phyloP scores from a whole-genome alignment of 2,329 filamentous ascomycete species.

The Fusarium subtropicale region DNA sequence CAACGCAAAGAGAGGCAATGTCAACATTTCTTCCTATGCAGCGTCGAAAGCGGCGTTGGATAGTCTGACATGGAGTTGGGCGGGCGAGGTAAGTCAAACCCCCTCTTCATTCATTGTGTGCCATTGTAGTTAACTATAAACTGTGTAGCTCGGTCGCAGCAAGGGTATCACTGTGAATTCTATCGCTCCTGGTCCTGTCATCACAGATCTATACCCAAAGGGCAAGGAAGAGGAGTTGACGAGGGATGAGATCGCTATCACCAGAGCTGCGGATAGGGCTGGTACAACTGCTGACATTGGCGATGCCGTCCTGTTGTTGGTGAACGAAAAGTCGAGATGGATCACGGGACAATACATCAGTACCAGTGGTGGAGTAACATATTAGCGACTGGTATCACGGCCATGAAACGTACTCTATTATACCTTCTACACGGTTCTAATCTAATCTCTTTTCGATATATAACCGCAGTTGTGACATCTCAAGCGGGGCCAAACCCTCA shows the following conservation, averaged over 20 bases:
- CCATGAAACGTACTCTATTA: not conserved
- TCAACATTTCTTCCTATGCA: constrained; percentile 31
- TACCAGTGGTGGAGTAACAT: constrained; percentile 10
- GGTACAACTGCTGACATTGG: constrained; percentile 56
- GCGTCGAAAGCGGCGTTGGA: constrained; percentile 52
- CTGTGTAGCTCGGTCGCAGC: constrained; percentile 48
- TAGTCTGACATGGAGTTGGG: constrained; percentile 50
- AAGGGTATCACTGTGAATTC: constrained; percentile 59
- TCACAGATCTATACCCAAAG: constrained; percentile 49
- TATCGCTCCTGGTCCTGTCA: constrained; percentile 54
- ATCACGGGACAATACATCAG: constrained; percentile 32
- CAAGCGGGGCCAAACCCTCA: constrained; percentile 6
- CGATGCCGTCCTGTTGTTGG: constrained; percentile 47
- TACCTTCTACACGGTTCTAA: not conserved
- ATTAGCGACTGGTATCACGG: not conserved
- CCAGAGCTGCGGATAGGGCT: constrained; percentile 50
- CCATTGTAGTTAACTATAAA: not conserved
- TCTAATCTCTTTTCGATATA: constrained; percentile 7
- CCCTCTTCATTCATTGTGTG: rapidly evolving
- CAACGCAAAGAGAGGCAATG: constrained; percentile 32
- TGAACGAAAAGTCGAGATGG: constrained; percentile 30
- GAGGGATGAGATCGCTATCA: constrained; percentile 38
- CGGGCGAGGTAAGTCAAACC: constrained; percentile 47
- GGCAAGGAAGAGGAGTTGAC: constrained; percentile 38
- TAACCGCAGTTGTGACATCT: constrained; percentile 22